Evolutionary conservation across 2,329 filamentous ascomycete species (phyloP).

Genomic region (Cytospora mali): DNA sequence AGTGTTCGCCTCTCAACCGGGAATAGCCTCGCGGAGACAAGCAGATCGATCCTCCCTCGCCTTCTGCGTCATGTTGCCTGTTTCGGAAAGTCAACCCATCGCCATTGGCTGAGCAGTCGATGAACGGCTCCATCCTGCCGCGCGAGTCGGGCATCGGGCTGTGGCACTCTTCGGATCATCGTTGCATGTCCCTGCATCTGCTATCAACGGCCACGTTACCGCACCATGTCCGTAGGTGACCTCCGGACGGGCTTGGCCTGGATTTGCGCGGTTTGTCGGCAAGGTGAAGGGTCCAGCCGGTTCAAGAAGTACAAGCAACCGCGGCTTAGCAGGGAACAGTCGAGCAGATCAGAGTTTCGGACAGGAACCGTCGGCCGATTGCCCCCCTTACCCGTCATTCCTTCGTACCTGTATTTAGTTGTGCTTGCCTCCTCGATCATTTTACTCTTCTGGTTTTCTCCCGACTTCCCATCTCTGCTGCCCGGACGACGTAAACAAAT

Average conservation of each 20-base stretch:
- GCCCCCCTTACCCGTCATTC: slow-evolving; percentile 6
- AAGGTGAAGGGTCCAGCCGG: neutral
- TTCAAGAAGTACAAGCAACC: neutral
- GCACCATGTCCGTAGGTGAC: neutral
- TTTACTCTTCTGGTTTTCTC: neutral
- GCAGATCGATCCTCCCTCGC: slow-evolving; percentile 14
- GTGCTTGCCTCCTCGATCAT: neutral
- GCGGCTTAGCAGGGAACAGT: neutral
- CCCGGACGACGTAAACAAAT: slow-evolving; percentile 6
- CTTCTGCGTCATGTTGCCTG: slow-evolving; percentile 21
- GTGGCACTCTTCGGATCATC: neutral
- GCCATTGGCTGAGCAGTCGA: neutral
- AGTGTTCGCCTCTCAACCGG: neutral
- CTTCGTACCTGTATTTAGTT: slow-evolving; percentile 18
- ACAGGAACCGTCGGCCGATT: slow-evolving; percentile 10
- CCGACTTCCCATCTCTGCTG: slow-evolving; percentile 1
- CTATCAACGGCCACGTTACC: neutral
- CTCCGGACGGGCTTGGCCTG: neutral
- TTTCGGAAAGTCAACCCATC: neutral
- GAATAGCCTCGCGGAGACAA: neutral
- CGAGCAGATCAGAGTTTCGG: neutral
- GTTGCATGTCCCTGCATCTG: slow-evolving; percentile 10
- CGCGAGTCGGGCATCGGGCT: slow-evolving; percentile 1
- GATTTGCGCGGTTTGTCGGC: neutral
- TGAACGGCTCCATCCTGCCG: neutral